Conservation (phyloP, 768 basidiomycete species). For the Collybiopsis luxurians region DNA sequence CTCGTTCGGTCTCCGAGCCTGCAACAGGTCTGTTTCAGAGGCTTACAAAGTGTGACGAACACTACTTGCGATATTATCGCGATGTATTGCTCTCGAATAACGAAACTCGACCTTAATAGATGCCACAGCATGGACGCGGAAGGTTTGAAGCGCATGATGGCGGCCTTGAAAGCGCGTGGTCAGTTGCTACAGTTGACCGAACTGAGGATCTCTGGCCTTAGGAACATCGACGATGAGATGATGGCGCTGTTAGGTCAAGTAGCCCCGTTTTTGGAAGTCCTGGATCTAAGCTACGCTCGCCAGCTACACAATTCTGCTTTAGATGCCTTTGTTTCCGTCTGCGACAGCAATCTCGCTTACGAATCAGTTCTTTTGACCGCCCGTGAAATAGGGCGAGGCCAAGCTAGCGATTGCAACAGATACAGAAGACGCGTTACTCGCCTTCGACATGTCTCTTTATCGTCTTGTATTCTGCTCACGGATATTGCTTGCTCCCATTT, state of each 20-base stretch:
- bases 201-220: constrained; percentile 68
- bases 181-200: constrained; percentile 55
- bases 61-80: constrained; percentile 70
- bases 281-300: constrained; percentile 75
- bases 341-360: constrained; percentile 29
- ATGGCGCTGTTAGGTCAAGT: constrained; percentile 67
- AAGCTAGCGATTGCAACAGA: constrained; percentile 38
- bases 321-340: constrained; percentile 65
- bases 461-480: constrained; percentile 67
- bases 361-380: constrained; percentile 53
- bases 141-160: constrained; percentile 52
- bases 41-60: constrained; percentile 67
- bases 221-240: constrained; percentile 53
- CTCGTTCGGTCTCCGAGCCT: constrained; percentile 63
- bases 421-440: constrained; percentile 62
- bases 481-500: constrained; percentile 75
- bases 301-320: constrained; percentile 73
- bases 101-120: constrained; percentile 65
- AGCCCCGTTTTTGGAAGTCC: constrained; percentile 69
- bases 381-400: constrained; percentile 62
- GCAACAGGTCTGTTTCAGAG: constrained; percentile 59
- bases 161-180: constrained; percentile 40
- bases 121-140: constrained; percentile 67
- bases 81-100: constrained; percentile 52
- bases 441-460: constrained; percentile 73